Evolutionary conservation across 2,329 filamentous ascomycete genomes (phyloP).

Genomic region (Plenodomus lindquistii): DNA sequence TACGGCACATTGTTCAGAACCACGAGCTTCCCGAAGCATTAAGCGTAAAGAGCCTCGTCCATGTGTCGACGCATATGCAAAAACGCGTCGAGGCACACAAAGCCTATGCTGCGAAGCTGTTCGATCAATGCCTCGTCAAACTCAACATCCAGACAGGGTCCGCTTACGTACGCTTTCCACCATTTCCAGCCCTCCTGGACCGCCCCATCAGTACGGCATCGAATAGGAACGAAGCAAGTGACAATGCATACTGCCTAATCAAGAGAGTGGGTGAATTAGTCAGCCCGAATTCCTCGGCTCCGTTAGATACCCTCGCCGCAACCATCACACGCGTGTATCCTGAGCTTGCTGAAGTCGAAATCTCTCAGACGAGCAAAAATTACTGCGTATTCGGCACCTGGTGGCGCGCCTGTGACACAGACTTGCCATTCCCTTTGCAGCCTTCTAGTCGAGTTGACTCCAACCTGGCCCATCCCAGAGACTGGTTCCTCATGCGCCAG

Average conservation of each 20-base stretch:
- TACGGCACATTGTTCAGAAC: slow-evolving; percentile 67
- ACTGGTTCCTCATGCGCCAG: slow-evolving; percentile 37
- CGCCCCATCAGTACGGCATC: slow-evolving; percentile 15
- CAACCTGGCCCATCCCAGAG: slow-evolving; percentile 8
- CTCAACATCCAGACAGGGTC: slow-evolving; percentile 44
- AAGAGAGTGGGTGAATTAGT: slow-evolving; percentile 55
- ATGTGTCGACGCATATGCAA: slow-evolving; percentile 52
- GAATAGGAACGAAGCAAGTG: slow-evolving; percentile 24
- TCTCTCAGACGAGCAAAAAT: slow-evolving; percentile 5
- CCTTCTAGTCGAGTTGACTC: slow-evolving; percentile 2
- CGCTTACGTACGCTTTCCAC: slow-evolving; percentile 37
- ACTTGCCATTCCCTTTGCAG: slow-evolving; percentile 15
- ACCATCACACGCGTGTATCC: slow-evolving; percentile 51
- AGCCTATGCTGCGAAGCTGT: slow-evolving; percentile 58
- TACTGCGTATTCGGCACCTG: slow-evolving; percentile 27
- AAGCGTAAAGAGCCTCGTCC: slow-evolving; percentile 62
- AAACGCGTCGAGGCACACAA: slow-evolving; percentile 56
- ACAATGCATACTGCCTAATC: slow-evolving; percentile 50
- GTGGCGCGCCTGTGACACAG: slow-evolving; percentile 26
- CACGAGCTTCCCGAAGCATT: slow-evolving; percentile 71
- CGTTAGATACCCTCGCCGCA: slow-evolving; percentile 48
- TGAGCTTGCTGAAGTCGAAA: slow-evolving; percentile 12
- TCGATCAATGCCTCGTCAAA: slow-evolving; percentile 55
- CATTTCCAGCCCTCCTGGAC: slow-evolving; percentile 20
- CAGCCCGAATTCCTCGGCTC: slow-evolving; percentile 51